Conservation (phyloP, 805 yeast genomes). For the Pichia occidentalis region DNA sequence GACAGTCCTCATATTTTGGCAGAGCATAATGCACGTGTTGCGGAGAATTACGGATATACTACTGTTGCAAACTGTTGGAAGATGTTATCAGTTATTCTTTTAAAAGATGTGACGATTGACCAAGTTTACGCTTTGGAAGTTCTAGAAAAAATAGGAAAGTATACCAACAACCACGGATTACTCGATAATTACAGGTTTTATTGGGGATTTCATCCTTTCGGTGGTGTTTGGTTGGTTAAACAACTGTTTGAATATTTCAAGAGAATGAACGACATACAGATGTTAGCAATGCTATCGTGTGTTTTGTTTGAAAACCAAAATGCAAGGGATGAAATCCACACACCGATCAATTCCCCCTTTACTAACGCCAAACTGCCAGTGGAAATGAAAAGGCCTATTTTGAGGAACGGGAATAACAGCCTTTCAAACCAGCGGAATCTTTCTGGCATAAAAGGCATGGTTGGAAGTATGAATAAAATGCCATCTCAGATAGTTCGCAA, state of each 20-base stretch:
- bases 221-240: conserved; percentile 57
- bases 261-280: conserved; percentile 61
- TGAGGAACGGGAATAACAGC: neutral
- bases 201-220: conserved; percentile 83
- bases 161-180: conserved; percentile 12
- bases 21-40: conserved; percentile 62
- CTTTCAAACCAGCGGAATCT: neutral
- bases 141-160: conserved; percentile 15
- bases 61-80: conserved; percentile 76
- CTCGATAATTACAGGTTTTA: conserved; percentile 32
- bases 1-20: conserved; percentile 61
- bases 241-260: conserved; percentile 63
- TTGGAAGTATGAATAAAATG: neutral
- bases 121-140: conserved; percentile 15
- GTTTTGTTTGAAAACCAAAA: conserved; percentile 44
- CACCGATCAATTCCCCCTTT: conserved; percentile 46
- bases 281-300: conserved; percentile 86
- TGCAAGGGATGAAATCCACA: conserved; percentile 23
- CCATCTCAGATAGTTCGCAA: conserved; percentile 1
- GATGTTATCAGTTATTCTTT: conserved; percentile 41
- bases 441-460: neutral
- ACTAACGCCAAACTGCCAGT: conserved; percentile 8
- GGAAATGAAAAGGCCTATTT: neutral
- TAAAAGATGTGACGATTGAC: conserved; percentile 34
- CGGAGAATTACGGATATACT: conserved; percentile 50